phyloP scores from a whole-genome alignment of 768 basidiomycete species.

The Amanita brunnescens region DNA sequence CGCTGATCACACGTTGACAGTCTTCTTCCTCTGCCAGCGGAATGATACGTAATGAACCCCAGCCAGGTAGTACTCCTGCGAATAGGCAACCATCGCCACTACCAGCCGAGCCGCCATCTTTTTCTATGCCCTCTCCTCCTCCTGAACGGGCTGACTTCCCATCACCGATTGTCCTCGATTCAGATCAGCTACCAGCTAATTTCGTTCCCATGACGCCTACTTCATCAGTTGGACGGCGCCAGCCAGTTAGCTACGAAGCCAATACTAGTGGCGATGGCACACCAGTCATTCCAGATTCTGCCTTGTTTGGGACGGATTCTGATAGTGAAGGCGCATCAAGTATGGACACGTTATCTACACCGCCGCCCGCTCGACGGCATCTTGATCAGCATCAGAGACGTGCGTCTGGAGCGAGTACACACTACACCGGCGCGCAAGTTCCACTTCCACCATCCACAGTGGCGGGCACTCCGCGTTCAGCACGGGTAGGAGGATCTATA shows the following conservation, averaged over 20 bases:
- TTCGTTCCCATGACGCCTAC: constrained; percentile 4
- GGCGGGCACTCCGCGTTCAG: constrained; percentile 4
- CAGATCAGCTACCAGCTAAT: constrained; percentile 1
- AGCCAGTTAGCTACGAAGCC: background rate
- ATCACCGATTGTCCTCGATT: constrained; percentile 1
- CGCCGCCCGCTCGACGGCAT: constrained; percentile 12
- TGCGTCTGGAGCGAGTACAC: background rate
- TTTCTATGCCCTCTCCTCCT: constrained; percentile 1
- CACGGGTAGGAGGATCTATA: constrained; percentile 8
- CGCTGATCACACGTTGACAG: background rate
- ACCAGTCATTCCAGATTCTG: constrained; percentile 6
- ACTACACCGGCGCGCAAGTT: background rate
- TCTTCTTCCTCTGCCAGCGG: constrained; percentile 2
- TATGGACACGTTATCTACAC: constrained; percentile 23
- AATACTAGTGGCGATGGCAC: constrained; percentile 3
- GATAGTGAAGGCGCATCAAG: constrained; percentile 10
- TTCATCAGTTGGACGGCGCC: background rate
- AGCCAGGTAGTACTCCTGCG: background rate
- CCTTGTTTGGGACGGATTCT: constrained; percentile 5
- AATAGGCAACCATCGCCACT: background rate
- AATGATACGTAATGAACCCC: background rate
- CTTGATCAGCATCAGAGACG: background rate
- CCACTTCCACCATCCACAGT: constrained; percentile 1
- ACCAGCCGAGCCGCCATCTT: constrained; percentile 5
- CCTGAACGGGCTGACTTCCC: constrained; percentile 1